Evolutionary conservation across 768 basidiomycete genomes (phyloP).

Genomic region (Tulasnella sp.): DNA sequence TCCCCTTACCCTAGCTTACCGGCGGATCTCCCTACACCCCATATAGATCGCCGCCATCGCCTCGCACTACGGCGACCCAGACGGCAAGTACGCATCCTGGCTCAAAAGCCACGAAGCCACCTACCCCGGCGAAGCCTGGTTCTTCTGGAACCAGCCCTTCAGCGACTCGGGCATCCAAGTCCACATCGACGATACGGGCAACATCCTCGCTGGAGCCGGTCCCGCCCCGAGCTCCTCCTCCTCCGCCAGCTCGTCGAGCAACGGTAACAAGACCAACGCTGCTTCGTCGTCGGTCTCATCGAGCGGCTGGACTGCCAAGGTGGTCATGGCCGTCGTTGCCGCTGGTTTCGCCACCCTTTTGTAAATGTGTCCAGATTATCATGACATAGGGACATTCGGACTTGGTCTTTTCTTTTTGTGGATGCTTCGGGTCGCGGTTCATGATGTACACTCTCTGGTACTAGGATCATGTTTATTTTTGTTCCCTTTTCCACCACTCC

Average conservation of each 20-base stretch:
- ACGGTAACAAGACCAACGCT: background rate
- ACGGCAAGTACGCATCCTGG: conserved; percentile 8
- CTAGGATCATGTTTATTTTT: no score
- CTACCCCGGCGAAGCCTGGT: conserved; percentile 18
- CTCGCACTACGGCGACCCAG: conserved; percentile 10
- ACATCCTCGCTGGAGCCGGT: background rate
- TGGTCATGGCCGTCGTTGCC: background rate
- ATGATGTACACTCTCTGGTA: no score
- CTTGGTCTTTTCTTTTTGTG: no score
- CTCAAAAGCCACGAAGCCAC: background rate
- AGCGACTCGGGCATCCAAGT: background rate
- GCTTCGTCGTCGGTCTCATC: background rate
- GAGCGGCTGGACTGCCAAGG: background rate
- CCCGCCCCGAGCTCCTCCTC: background rate
- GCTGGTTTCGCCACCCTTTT: background rate
- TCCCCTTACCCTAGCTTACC: background rate
- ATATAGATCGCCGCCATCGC: conserved; percentile 15
- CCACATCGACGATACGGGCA: background rate
- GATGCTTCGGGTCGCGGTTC: no score
- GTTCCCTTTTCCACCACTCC: no score
- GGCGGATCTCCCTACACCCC: background rate
- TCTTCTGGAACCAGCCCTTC: conserved; percentile 18
- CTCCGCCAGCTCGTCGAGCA: background rate
- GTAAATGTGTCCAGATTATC: no score
- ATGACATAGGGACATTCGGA: no score